Evolutionary conservation across 257 asterid genomes (phyloP).

Genomic region (Nicotiana otophora): DNA sequence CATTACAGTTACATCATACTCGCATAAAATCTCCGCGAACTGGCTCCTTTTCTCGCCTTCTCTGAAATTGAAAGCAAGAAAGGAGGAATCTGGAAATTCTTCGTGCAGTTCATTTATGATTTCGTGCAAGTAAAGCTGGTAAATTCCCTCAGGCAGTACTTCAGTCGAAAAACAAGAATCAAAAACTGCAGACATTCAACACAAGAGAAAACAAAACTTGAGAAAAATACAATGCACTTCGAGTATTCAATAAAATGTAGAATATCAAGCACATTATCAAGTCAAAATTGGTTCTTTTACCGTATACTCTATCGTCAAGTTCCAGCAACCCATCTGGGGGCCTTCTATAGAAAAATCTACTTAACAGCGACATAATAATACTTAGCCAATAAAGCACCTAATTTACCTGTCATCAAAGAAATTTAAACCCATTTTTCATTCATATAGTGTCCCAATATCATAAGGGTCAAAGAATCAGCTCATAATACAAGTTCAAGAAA

Average conservation of each 20-base stretch:
- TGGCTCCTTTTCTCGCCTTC: slow-evolving; percentile 93
- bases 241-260: slow-evolving; percentile 1
- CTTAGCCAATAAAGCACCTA: slow-evolving; percentile 24
- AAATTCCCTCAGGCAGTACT: slow-evolving; percentile 80
- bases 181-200: slow-evolving; percentile 58
- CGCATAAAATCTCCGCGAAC: slow-evolving; percentile 79
- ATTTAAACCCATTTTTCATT: not conserved
- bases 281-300: slow-evolving; percentile 31
- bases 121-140: slow-evolving; percentile 90
- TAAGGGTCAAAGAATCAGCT: slow-evolving; percentile 1
- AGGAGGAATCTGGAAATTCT: slow-evolving; percentile 80
- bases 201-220: slow-evolving; percentile 15
- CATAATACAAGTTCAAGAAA: not conserved
- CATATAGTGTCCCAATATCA: not conserved
- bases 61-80: slow-evolving; percentile 90
- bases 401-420: not conserved
- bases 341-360: slow-evolving; percentile 90
- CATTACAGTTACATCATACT: slow-evolving; percentile 83
- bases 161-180: slow-evolving; percentile 98
- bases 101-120: slow-evolving; percentile 83
- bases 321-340: slow-evolving; percentile 98
- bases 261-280: not conserved
- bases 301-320: slow-evolving; percentile 83
- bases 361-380: slow-evolving; percentile 74
- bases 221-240: not conserved